Evolutionary conservation across 1,284 basidiomycete genomes (phyloP).

Genomic region (Fomitopsis schrenkii): DNA sequence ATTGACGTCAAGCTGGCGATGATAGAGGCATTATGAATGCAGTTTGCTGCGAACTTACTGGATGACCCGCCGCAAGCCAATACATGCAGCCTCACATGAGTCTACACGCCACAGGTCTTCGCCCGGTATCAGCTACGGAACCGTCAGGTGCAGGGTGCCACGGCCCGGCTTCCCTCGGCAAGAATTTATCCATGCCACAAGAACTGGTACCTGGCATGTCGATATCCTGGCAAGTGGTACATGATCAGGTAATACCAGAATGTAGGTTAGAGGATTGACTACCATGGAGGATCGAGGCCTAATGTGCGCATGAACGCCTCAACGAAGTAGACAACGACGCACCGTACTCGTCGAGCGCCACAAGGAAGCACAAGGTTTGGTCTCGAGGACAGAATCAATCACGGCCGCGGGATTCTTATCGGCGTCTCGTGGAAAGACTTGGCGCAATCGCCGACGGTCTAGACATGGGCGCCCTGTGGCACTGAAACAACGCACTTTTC

Average conservation of each 20-base stretch:
- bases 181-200: not conserved
- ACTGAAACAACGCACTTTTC: no score
- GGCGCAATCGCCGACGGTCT: not conserved
- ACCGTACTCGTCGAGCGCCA: not conserved
- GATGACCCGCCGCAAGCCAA: not conserved
- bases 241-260: not conserved
- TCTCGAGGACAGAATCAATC: not conserved
- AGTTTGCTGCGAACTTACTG: not conserved
- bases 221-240: not conserved
- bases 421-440: not conserved
- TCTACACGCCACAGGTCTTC: not conserved
- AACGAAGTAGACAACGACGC: not conserved
- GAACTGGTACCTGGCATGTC: not conserved
- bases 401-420: not conserved
- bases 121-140: not conserved
- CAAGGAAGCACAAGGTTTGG: not conserved
- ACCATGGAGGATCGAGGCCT: no score
- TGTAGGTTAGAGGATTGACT: not conserved
- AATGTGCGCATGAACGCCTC: no score
- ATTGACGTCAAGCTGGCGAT: not conserved
- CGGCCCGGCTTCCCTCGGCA: slow-evolving; percentile 3
- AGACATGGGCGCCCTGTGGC: no score
- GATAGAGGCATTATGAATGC: not conserved
- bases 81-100: not conserved
- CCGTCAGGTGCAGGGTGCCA: not conserved